These are phyloP conservation scores for Diospyros kaki DNA, from an alignment of 148 eudicot genomes.

Conservation along the genomic window DNA sequence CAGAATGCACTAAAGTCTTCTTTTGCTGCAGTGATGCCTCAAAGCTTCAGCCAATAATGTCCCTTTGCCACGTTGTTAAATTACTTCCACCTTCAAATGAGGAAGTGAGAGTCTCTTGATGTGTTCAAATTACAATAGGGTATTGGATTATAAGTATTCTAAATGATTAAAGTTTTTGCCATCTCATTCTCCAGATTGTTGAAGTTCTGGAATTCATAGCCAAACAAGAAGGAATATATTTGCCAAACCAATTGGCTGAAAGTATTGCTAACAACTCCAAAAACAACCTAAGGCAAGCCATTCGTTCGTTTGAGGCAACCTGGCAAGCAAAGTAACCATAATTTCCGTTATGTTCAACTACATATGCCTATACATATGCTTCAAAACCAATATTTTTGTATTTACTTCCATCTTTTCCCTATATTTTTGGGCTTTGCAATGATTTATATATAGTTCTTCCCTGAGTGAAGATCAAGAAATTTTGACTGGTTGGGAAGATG, in stretches of 20 bases:
- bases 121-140: neutral
- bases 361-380: neutral
- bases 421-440: neutral
- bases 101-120: slow-evolving; percentile 23
- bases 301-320: slow-evolving; percentile 46
- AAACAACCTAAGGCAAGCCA: slow-evolving; percentile 47
- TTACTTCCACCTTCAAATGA: slow-evolving; percentile 36
- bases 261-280: slow-evolving; percentile 34
- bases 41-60: slow-evolving; percentile 28
- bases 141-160: neutral
- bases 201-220: slow-evolving; percentile 36
- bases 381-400: neutral
- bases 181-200: slow-evolving; percentile 16
- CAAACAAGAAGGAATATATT: slow-evolving; percentile 30
- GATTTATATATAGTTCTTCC: slow-evolving; percentile 13
- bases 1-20: slow-evolving; percentile 32
- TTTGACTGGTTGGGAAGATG: slow-evolving; percentile 50
- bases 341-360: neutral
- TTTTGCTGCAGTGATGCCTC: slow-evolving; percentile 38
- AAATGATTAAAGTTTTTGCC: neutral
- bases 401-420: neutral
- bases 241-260: slow-evolving; percentile 27
- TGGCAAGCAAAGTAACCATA: slow-evolving; percentile 27
- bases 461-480: slow-evolving; percentile 31
- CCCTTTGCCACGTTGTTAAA: slow-evolving; percentile 29